Base-by-base conservation (phyloP, 2,329 filamentous ascomycete genomes). In the Alternaria metachromatica region DNA sequence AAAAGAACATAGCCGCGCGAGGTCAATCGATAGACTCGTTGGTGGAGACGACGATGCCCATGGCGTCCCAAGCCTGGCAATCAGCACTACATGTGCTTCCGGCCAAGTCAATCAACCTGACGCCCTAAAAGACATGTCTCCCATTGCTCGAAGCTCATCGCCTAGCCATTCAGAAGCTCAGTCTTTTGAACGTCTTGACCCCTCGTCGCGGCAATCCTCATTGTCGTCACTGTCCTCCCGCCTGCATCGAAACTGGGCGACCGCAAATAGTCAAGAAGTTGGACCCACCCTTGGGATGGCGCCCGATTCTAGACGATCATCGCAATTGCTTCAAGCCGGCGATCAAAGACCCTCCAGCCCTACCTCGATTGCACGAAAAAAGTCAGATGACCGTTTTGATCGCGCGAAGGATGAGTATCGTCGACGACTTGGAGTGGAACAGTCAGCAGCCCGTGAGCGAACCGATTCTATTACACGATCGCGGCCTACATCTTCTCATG, bases 21-120 rank as follows among this genome's bases (percentile, higher is more conserved):
- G 84, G 30, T 92, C 90, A 0, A 87, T 88, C 7, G 90, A 93
- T 63, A 84, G 88, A 45, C 86, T 67, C 68, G 87, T 81, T 3
- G 89, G 90, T 56, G 82, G 83, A 21, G 88, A 83, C 56, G 81
- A 84, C 10, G 89, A 92, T 73, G 89, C 90, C 68, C 89, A 91
- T 63, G 87, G 86, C 3, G 85, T 86, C 44, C 84, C 92, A 1
- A 88, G 87, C 66, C 84, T 93, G 3, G 87, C 87, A 5, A 72
- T 93, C 25, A 91, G 86, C 75, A 87, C 85, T 5, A 84, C 88
- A 1, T 81, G 86, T 21, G 90, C 87, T 1, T 85, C 89, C 4
- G 91, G 91, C 15, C 61, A 88, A 76, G 76, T 84, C 84, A 69
- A 88, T 83, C 72, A 81, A 76, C 77, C 87, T 76, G 68, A 85